Evolutionary conservation across 1,139 yeast genomes (phyloP), one percentile per base, ranked within the genome.

Genomic region (Taphrina flavorubra): DNA sequence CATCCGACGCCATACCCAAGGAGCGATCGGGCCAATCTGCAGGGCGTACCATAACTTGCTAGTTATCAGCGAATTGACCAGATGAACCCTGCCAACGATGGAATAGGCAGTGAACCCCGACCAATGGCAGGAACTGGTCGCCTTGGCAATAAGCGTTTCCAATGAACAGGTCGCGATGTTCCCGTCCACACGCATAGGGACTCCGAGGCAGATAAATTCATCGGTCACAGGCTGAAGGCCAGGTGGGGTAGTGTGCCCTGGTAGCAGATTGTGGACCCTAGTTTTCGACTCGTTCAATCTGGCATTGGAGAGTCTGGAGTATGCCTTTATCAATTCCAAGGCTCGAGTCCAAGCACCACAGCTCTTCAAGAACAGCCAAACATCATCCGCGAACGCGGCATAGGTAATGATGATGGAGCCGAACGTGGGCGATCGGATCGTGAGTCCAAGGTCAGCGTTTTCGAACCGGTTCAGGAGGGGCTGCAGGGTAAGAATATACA

Each of bases 11-110:
- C 10, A n/a, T 7, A 51, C 20, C 56, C 56, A 51, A 6, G 56
- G 56, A 7, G 56, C 34, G 7, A 51, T 51, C 6, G 56, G 56
- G 6, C 56, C 56, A n/a, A 51, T 51, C 56, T 51, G 56, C n/a
- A 51, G 56, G 34, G 8, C n/a, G 34, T 51, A 51, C 56, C 56
- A 51, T 34, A 51, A 11, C 14, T 51, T 51, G 56, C 56, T 51
- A 6, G 34, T 11, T 25, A 51, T 20, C 20, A 51, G 34, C 25
- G 25, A n/a, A 25, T 51, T 51, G 34, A 51, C 34, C 11, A 51
- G 8, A 20, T 51, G 10, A 7, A 51, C 56, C 14, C 56, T 18
- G 6, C 56, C 56, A 11, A 51, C 18, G 14, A 51, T 7, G 14
- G 25, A n/a, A 51, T 7, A 51, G 36, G 8, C 56, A 7, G 10